phyloP scores from a whole-genome alignment of 2,329 filamentous ascomycete species.

The Aureobasidium sp. region DNA sequence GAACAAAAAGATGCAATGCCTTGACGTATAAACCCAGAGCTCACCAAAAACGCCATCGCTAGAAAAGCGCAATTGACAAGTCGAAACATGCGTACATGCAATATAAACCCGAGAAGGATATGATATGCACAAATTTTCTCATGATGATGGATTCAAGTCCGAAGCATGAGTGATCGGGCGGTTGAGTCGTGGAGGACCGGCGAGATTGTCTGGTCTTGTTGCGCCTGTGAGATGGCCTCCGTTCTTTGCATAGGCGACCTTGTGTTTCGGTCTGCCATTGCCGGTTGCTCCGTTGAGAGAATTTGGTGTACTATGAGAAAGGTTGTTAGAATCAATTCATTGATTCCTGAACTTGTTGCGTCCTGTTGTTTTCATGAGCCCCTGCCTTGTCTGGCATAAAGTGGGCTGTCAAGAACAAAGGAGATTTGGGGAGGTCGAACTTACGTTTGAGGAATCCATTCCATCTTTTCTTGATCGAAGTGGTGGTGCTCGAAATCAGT shows the following conservation, averaged over 20 bases:
- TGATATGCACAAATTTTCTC: neutral
- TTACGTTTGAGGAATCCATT: slow-evolving; percentile 26
- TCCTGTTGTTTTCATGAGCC: neutral
- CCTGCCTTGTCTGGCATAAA: slow-evolving; percentile 7
- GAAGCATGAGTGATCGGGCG: neutral
- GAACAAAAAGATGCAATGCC: neutral
- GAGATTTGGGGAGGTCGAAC: neutral
- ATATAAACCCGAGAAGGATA: neutral
- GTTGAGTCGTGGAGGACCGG: neutral
- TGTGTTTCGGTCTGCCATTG: neutral
- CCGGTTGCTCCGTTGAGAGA: neutral
- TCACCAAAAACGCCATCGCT: slow-evolving; percentile 5
- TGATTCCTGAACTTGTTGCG: neutral
- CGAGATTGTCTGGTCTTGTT: neutral
- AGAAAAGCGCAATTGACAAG: neutral
- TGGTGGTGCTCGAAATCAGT: slow-evolving; percentile 39
- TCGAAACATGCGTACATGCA: neutral
- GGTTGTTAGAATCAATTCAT: neutral
- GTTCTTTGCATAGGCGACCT: slow-evolving; percentile 7
- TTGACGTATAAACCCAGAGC: neutral
- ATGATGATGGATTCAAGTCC: neutral
- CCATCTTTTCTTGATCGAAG: slow-evolving; percentile 32
- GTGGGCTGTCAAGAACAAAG: neutral
- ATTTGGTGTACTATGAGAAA: neutral
- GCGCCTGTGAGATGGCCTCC: neutral